Percentiles rank a stretch among this genome's conserved stretches.
phyloP scores from a whole-genome alignment of 768 basidiomycete species.

The Paxillus ammoniavirescens region DNA sequence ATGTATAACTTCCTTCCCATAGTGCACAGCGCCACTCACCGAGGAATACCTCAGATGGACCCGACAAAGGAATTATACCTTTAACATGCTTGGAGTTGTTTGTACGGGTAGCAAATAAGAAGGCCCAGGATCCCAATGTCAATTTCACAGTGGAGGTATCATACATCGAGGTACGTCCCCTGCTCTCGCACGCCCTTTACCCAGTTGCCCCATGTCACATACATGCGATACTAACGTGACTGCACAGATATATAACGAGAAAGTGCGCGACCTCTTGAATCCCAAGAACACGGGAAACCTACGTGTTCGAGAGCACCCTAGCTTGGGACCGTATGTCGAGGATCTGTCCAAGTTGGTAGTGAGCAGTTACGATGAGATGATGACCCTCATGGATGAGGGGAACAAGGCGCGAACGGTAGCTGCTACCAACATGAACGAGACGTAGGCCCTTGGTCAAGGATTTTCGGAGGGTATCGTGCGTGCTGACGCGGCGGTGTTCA shows the following conservation, averaged over 20 bases:
- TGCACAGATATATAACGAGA: conserved; percentile 89
- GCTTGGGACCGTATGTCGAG: conserved; percentile 96
- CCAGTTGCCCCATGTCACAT: neutral
- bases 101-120: conserved; percentile 70
- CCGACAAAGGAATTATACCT: conserved; percentile 97
- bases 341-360: conserved; percentile 94
- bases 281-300: conserved; percentile 96
- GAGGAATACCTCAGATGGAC: conserved; percentile 60
- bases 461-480: neutral
- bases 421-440: conserved; percentile 99
- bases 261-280: conserved; percentile 95
- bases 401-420: conserved; percentile 99
- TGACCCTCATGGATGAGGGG: conserved; percentile 99
- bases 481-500: conserved; percentile 29
- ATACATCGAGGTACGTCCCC: conserved; percentile 77
- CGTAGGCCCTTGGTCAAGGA: conserved; percentile 47
- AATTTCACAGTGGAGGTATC: conserved; percentile 96
- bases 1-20: conserved; percentile 35
- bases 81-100: conserved; percentile 94
- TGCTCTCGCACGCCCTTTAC: neutral
- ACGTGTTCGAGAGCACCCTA: conserved; percentile 96
- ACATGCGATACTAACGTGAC: neutral
- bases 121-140: conserved; percentile 60
- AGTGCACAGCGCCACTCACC: conserved; percentile 1
- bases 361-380: conserved; percentile 92